Base-by-base conservation (phyloP, 2,329 filamentous ascomycete genomes). In the Coniosporium tulheliwenetii region DNA sequence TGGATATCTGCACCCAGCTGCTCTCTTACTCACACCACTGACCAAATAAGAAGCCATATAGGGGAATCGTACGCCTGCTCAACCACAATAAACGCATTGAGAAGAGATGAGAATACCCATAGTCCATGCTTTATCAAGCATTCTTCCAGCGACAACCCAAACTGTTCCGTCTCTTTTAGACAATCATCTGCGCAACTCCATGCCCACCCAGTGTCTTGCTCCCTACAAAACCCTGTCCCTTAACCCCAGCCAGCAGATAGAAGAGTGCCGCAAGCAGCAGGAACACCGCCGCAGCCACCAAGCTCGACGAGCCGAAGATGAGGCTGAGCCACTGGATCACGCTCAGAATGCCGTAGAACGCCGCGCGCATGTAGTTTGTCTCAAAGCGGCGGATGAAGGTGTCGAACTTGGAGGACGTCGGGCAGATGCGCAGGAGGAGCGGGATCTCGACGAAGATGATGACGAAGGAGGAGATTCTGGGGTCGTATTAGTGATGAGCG, bases 101-200 rank as follows among this genome's bases (percentile, higher is more conserved):
- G n/a, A n/a, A n/a, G n/a, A n/a, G n/a, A n/a, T n/a, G n/a, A n/a
- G n/a, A n/a, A n/a, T n/a, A n/a, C n/a, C n/a, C n/a, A n/a, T n/a
- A n/a, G n/a, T n/a, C n/a, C n/a, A n/a, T n/a, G n/a, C n/a, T n/a
- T n/a, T n/a, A n/a, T n/a, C n/a, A n/a, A n/a, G n/a, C n/a, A n/a
- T n/a, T n/a, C n/a, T n/a, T n/a, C n/a, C n/a, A n/a, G n/a, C n/a
- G n/a, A n/a, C n/a, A n/a, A n/a, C n/a, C n/a, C n/a, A n/a, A n/a
- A n/a, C n/a, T n/a, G n/a, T n/a, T n/a, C n/a, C n/a, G n/a, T 15
- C 33, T 34, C 12, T 14, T 51, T 67, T 70, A 93, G 56, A 96
- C 86, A 64, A 96, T 95, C 89, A 96, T 95, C 69, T 95, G 87
- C 46, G 86, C 91, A 50, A 95, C 82, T 40, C 89, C 89, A 50